Conservation (phyloP, 257 asterid species). For the Verbascum thapsus region DNA sequence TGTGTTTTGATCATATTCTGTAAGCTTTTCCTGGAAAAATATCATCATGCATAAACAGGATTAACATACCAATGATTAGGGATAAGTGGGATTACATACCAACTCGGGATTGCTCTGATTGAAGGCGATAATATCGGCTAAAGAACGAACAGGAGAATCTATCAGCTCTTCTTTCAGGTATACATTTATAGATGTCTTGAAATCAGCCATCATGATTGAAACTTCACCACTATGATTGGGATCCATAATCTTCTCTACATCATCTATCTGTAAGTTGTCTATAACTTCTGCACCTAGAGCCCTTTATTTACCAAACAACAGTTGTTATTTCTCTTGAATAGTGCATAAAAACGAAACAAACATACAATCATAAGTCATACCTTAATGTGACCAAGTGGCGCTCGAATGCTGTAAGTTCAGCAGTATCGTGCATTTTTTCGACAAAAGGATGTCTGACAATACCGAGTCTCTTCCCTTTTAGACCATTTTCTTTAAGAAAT, state of each 20-base stretch:
- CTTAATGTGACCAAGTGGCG: conserved; percentile 48
- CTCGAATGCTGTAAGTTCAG: conserved; percentile 41
- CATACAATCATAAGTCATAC: conserved; percentile 33
- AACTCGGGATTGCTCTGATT: conserved; percentile 36
- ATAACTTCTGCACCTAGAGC: conserved; percentile 36
- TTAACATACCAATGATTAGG: too few relatives aligned
- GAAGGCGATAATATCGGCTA: conserved; percentile 46
- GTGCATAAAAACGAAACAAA: background rate
- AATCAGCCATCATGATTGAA: conserved; percentile 38
- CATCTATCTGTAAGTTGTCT: conserved; percentile 39
- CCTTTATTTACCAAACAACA: conserved; percentile 33
- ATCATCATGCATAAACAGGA: background rate
- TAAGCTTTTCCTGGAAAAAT: conserved; percentile 40
- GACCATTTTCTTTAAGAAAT: conserved; percentile 53
- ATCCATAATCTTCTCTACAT: conserved; percentile 35
- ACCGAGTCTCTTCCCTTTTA: conserved; percentile 63
- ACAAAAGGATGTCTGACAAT: conserved; percentile 57
- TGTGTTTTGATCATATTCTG: conserved; percentile 46
- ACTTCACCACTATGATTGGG: conserved; percentile 43
- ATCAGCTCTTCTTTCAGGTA: conserved; percentile 42
- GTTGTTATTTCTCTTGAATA: too few relatives aligned
- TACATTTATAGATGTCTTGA: conserved; percentile 36
- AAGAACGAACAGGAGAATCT: conserved; percentile 36
- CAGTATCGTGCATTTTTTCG: conserved; percentile 32
- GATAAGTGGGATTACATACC: conserved; percentile 34